These are phyloP conservation scores for Cyberlindnera japonica DNA, from an alignment of 805 yeast genomes.

Conservation along the genomic window DNA sequence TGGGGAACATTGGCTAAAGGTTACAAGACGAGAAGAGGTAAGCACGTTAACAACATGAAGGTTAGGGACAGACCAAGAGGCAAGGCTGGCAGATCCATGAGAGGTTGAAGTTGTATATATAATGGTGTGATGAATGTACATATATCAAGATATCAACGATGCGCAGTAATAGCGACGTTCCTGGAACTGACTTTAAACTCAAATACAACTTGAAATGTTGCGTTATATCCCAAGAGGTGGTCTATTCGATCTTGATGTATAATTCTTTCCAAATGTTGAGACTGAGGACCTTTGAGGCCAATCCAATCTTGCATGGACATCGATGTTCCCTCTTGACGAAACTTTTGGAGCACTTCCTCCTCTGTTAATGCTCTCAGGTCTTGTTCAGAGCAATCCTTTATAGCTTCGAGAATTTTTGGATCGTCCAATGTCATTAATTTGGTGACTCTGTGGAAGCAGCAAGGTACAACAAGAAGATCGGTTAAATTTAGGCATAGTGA, in stretches of 20 bases:
- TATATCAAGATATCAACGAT: too few species aligned
- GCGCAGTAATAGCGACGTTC: conserved; percentile 3
- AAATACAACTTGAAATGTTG: conserved; percentile 2
- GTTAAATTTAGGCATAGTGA: not conserved
- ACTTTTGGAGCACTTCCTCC: not conserved
- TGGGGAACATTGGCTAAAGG: conserved; percentile 95
- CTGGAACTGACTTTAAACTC: conserved; percentile 8
- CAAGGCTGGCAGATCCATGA: conserved; percentile 34
- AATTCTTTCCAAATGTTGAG: not conserved
- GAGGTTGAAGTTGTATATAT: conserved; percentile 13
- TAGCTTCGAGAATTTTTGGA: not conserved
- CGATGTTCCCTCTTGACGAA: not conserved
- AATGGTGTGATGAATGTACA: too few species aligned
- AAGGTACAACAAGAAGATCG: conserved; percentile 6
- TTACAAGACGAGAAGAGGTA: conserved; percentile 91
- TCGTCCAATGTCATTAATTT: not conserved
- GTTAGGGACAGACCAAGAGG: conserved; percentile 92
- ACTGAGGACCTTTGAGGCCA: not conserved
- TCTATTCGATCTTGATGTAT: conserved; percentile 3
- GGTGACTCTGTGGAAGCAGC: conserved; percentile 17
- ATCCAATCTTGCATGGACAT: not conserved
- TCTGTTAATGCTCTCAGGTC: not conserved
- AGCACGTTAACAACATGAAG: conserved; percentile 76
- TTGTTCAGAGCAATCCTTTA: not conserved
- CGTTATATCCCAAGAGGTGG: not conserved